Base-by-base conservation (phyloP, 192 early-diverging fungal genomes). In the Coemansia sp. region DNA sequence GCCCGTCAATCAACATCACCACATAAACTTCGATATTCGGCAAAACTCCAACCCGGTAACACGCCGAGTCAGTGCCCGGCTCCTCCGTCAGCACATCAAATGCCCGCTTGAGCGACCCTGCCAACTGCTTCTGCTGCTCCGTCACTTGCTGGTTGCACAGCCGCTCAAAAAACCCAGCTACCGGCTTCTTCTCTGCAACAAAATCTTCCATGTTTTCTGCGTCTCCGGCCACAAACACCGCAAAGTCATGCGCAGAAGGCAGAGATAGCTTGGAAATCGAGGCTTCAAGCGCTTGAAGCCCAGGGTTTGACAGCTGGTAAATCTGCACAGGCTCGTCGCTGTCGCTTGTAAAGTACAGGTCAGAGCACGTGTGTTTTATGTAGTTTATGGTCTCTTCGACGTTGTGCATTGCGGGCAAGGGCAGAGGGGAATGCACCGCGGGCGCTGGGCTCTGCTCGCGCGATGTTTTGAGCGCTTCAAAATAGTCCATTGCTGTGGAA, bases 311-410 rank as follows among this genome's bases (percentile, higher is more conserved):
- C 1, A 80, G 77, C 54, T 74, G 77, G 65, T 71, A 80, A n/a
- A 80, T 39, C n/a, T 65, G 57, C n/a, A 80, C 77, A 2, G 72
- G 77, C 63, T 80, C 77, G 55, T 80, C 77, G 62, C 72, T 74
- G 45, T 80, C 77, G 62, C 77, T 74, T 12, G 62, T 68, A 60
- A 80, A 80, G 64, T 80, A 80, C 45, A 80, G 62, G 51, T 71
- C 77, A 50, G 58, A 59, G 68, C 77, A 80, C 3, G 68, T 74
- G 19, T 60, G 43, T 52, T 80, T 71, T 14, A 80, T 80, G 62
- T 67, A 80, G 38, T 37, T 50, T n/a, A 73, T 56, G n/a, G 67
- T 39, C 11, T 61, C 64, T 11, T 53, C 61, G 6, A 73, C 56
- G 57, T 79, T 57, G 19, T 64, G 62, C 23, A 51, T 55, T 23